These are phyloP conservation scores for Berkeleyomyces rouxiae DNA, from an alignment of 2,329 filamentous ascomycete genomes.

Conservation along the genomic window DNA sequence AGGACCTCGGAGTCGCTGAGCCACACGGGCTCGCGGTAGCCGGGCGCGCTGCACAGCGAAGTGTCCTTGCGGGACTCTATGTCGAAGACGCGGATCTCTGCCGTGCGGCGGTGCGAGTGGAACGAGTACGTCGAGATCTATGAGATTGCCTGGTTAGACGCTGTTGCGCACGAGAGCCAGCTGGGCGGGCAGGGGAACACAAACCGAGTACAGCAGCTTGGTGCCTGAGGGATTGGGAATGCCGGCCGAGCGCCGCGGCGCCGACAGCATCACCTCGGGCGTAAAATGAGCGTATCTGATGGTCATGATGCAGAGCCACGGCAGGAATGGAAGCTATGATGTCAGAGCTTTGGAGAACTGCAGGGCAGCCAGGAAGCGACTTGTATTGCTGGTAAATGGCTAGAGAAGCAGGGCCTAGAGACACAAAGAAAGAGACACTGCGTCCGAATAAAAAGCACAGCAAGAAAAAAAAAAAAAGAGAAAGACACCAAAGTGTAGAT, in stretches of 20 bases:
- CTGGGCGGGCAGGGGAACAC: constrained; percentile 13
- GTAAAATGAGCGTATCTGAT: constrained; percentile 55
- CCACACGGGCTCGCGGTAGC: constrained; percentile 60
- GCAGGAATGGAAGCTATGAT: background rate
- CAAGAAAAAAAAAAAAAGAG: background rate
- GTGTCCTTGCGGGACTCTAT: constrained; percentile 42
- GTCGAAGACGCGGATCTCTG: constrained; percentile 55
- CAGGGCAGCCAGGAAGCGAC: background rate
- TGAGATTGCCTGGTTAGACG: background rate
- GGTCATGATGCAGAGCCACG: constrained; percentile 39
- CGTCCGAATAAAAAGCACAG: too few species aligned
- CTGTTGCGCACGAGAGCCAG: background rate
- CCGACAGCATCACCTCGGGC: constrained; percentile 59
- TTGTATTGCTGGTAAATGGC: background rate
- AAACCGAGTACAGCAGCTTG: constrained; percentile 46
- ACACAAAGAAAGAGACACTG: background rate
- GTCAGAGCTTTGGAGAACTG: background rate
- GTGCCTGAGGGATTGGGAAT: constrained; percentile 52
- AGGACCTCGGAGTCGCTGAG: constrained; percentile 48
- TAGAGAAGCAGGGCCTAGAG: background rate
- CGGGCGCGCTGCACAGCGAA: constrained; percentile 46
- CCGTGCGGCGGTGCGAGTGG: constrained; percentile 49
- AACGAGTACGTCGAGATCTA: constrained; percentile 66
- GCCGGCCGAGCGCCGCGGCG: constrained; percentile 54
- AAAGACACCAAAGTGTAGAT: background rate